These are phyloP conservation scores for Trichocladium uniseriatum DNA, from an alignment of 495 filamentous ascomycete species.

Conservation along the genomic window DNA sequence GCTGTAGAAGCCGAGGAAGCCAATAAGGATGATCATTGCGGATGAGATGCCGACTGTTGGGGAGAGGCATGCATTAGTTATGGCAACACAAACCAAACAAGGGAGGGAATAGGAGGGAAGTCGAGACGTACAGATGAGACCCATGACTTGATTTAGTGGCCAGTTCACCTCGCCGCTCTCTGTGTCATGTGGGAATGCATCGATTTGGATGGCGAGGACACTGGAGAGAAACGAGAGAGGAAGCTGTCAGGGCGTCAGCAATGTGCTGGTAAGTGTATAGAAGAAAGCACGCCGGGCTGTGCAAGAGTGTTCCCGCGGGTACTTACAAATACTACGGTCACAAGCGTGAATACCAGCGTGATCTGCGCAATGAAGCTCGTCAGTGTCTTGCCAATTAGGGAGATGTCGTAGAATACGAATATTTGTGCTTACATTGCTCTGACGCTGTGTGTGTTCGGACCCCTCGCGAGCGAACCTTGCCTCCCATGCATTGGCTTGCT, in stretches of 20 bases:
- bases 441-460: constrained; percentile 4
- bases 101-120: not conserved
- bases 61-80: not conserved
- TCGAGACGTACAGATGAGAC: not conserved
- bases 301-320: not conserved
- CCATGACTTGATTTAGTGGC: not conserved
- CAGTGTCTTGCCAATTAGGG: not conserved
- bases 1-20: not conserved
- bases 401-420: no score
- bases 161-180: constrained; percentile 3
- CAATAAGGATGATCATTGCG: not conserved
- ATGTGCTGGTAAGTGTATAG: not conserved
- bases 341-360: constrained; percentile 4
- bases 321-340: constrained; percentile 6
- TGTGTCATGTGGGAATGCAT: constrained; percentile 1
- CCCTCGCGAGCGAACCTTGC: constrained; percentile 5
- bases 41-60: not conserved
- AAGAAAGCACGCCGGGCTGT: no score
- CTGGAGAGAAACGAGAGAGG: constrained; percentile 5
- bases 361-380: not conserved
- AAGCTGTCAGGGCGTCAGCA: not conserved
- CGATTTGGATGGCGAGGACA: constrained; percentile 4
- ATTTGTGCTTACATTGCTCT: not conserved
- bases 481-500: constrained; percentile 5
- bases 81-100: not conserved